Evolutionary conservation across 164 flowering plant species (phyloP).

Genomic region (Chimonanthus salicifolius): DNA sequence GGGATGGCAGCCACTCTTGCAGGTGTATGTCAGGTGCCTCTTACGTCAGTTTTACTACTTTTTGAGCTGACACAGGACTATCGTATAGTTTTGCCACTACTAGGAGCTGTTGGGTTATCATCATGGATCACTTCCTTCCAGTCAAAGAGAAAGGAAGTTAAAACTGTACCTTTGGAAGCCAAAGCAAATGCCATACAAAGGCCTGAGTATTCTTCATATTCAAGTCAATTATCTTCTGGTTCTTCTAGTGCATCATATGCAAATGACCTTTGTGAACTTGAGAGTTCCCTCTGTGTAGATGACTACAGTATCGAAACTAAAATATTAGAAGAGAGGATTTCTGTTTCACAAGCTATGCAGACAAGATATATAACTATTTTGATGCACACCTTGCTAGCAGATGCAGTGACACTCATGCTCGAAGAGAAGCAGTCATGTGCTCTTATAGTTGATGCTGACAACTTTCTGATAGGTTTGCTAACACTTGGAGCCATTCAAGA

Average conservation of each 20-base stretch:
- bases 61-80: slow-evolving; percentile 94
- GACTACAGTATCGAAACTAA: slow-evolving; percentile 27
- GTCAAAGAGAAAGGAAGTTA: slow-evolving; percentile 29
- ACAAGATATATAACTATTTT: slow-evolving; percentile 53
- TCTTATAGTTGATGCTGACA: slow-evolving; percentile 50
- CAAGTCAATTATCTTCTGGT: slow-evolving; percentile 18
- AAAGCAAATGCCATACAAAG: slow-evolving; percentile 12
- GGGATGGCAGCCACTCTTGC: slow-evolving; percentile 99
- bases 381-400: slow-evolving; percentile 50
- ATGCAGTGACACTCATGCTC: slow-evolving; percentile 70
- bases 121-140: slow-evolving; percentile 80
- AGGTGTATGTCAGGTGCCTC: slow-evolving; percentile 95
- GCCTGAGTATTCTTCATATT: slow-evolving; percentile 18
- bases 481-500: slow-evolving; percentile 66
- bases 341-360: slow-evolving; percentile 83
- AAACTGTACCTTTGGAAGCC: slow-evolving; percentile 14
- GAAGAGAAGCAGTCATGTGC: slow-evolving; percentile 78
- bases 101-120: slow-evolving; percentile 89
- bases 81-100: slow-evolving; percentile 80
- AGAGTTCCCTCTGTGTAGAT: slow-evolving; percentile 65
- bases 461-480: slow-evolving; percentile 43
- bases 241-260: slow-evolving; percentile 16
- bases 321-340: slow-evolving; percentile 39
- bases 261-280: slow-evolving; percentile 61
- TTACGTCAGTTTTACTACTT: slow-evolving; percentile 82